phyloP scores from a whole-genome alignment of 2,329 filamentous ascomycete genomes.

The Pseudogymnoascus sp. region DNA sequence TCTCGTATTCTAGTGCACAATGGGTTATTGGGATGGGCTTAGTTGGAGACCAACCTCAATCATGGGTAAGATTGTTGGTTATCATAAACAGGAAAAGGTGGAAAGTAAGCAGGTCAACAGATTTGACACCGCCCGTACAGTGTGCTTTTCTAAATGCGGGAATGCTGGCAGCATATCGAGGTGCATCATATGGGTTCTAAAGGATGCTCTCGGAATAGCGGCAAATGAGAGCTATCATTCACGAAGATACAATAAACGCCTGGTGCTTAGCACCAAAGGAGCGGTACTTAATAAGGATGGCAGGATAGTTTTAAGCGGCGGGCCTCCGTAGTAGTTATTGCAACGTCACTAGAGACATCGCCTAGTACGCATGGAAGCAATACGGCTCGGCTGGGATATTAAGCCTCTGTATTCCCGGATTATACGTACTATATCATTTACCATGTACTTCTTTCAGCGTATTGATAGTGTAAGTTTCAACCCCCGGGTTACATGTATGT shows the following conservation, averaged over 20 bases:
- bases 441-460: too few relatives aligned
- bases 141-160: neutral
- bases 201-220: neutral
- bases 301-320: neutral
- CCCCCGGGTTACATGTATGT: too few relatives aligned
- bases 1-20: slow-evolving; percentile 19
- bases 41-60: neutral
- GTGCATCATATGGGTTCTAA: neutral
- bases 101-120: slow-evolving; percentile 17
- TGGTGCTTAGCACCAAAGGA: neutral
- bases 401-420: too few relatives aligned
- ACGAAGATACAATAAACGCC: neutral
- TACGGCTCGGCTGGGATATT: too few relatives aligned
- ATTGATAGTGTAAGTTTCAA: too few relatives aligned
- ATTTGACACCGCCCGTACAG: neutral
- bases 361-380: too few relatives aligned
- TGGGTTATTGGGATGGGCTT: neutral
- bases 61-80: neutral
- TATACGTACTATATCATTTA: too few relatives aligned
- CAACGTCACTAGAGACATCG: too few relatives aligned
- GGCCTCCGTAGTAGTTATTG: neutral
- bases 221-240: neutral
- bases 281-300: neutral
- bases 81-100: slow-evolving; percentile 36
- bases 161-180: neutral